These are phyloP conservation scores for Micractinium conductrix DNA, from an alignment of 139 green algal species.

Conservation along the genomic window DNA sequence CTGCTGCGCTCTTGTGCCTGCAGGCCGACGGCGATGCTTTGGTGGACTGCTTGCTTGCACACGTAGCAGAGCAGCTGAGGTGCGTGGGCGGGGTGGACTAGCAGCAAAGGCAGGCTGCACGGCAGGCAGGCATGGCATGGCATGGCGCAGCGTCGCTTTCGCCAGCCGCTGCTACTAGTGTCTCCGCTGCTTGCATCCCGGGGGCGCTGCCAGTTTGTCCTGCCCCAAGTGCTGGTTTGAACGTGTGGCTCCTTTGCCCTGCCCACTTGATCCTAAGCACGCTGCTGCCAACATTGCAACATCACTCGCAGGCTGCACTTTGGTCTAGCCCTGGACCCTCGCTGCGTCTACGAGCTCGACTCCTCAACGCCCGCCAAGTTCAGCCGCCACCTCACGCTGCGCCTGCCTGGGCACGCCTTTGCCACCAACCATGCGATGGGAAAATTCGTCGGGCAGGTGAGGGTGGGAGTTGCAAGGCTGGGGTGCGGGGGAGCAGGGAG, in stretches of 20 bases:
- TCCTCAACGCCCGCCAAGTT: conserved; percentile 80
- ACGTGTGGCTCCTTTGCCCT: too few relatives aligned
- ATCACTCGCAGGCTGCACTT: conserved; percentile 4
- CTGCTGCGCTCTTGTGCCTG: not conserved
- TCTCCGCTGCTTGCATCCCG: too few relatives aligned
- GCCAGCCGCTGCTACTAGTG: too few relatives aligned
- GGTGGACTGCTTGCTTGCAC: conserved; percentile 64
- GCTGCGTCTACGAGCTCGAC: conserved; percentile 77
- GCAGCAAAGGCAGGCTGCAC: too few relatives aligned
- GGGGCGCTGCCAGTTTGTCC: too few relatives aligned
- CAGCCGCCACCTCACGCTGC: conserved; percentile 80
- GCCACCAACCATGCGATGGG: conserved; percentile 62
- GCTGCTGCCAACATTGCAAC: too few relatives aligned
- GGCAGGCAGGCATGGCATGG: too few relatives aligned
- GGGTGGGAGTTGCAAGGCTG: not conserved
- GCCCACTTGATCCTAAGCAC: too few relatives aligned
- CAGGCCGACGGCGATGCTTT: conserved; percentile 60
- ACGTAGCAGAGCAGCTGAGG: conserved; percentile 45
- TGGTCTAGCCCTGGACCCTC: conserved; percentile 9
- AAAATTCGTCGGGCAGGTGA: conserved; percentile 50
- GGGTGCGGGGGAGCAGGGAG: too few relatives aligned
- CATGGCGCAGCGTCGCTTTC: too few relatives aligned
- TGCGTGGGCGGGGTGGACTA: not conserved
- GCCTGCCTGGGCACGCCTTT: conserved; percentile 69
- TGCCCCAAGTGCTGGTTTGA: too few relatives aligned